Evolutionary conservation across 306 rosid genomes (phyloP).

Genomic region (Benincasa hispida): DNA sequence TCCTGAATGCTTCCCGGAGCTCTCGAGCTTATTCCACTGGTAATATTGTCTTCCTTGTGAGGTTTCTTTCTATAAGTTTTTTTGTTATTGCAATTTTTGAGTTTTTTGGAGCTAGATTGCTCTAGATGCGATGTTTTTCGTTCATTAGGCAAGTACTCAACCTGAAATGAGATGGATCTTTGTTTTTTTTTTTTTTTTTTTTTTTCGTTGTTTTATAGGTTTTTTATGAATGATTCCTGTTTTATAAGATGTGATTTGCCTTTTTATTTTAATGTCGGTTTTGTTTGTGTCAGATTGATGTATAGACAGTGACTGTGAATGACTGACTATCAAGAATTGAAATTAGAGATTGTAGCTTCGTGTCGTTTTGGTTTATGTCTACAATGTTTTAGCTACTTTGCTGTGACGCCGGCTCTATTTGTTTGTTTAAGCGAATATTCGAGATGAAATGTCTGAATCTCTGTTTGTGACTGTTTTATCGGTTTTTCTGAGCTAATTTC

Average conservation of each 20-base stretch:
- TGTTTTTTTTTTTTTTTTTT: background rate
- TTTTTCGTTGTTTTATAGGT: background rate
- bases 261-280: background rate
- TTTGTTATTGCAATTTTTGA: background rate
- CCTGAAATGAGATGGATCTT: background rate
- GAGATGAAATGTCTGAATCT: background rate
- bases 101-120: background rate
- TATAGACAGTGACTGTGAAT: background rate
- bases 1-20: conserved; percentile 47
- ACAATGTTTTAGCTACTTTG: background rate
- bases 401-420: background rate
- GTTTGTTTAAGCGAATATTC: background rate
- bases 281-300: background rate
- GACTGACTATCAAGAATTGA: background rate
- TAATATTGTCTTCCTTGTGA: background rate
- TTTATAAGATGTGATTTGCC: background rate
- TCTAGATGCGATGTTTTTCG: background rate
- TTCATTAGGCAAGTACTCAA: background rate
- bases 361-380: background rate
- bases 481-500: background rate
- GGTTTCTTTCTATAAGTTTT: background rate
- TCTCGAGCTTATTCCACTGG: conserved; percentile 58
- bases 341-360: background rate
- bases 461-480: background rate
- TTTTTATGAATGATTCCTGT: too few species aligned